These are phyloP conservation scores for Arachis hypogaea DNA, from an alignment of 306 rosid genomes.

Conservation along the genomic window DNA sequence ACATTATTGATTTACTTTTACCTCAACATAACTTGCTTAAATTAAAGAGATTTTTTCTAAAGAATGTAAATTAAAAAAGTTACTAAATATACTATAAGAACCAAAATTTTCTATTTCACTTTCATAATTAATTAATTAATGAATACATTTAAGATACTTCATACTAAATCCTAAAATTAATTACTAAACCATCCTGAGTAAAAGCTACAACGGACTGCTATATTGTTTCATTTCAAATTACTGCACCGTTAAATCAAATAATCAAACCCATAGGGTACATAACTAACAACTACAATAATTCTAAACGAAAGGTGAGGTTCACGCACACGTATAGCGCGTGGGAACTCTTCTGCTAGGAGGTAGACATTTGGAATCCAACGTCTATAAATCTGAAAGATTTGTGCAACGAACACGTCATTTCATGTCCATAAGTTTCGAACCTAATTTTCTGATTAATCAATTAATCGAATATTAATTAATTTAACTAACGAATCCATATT, in stretches of 20 bases:
- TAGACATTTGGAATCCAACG: slow-evolving; percentile 51
- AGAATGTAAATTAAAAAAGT: no score
- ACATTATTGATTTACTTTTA: no score
- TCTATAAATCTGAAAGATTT: slow-evolving; percentile 40
- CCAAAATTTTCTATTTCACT: no score
- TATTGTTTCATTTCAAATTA: slow-evolving; percentile 7
- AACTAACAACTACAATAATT: neutral
- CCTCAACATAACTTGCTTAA: no score
- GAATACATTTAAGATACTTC: no score
- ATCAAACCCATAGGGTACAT: no score
- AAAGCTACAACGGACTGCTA: no score
- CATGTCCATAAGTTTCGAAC: slow-evolving; percentile 34
- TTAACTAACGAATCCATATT: neutral
- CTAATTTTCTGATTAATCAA: slow-evolving; percentile 21
- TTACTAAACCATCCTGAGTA: no score
- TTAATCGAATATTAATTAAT: slow-evolving; percentile 10
- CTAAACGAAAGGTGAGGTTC: neutral
- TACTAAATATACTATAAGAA: no score
- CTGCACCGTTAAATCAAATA: slow-evolving; percentile 30
- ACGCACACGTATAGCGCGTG: slow-evolving; percentile 34
- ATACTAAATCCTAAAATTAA: no score
- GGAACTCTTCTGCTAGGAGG: neutral
- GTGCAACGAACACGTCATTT: slow-evolving; percentile 40
- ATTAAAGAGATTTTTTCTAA: no score
- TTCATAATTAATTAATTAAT: no score